Evolutionary conservation across 805 yeast genomes (phyloP).

Genomic region (Schizosaccharomyces pombe): DNA sequence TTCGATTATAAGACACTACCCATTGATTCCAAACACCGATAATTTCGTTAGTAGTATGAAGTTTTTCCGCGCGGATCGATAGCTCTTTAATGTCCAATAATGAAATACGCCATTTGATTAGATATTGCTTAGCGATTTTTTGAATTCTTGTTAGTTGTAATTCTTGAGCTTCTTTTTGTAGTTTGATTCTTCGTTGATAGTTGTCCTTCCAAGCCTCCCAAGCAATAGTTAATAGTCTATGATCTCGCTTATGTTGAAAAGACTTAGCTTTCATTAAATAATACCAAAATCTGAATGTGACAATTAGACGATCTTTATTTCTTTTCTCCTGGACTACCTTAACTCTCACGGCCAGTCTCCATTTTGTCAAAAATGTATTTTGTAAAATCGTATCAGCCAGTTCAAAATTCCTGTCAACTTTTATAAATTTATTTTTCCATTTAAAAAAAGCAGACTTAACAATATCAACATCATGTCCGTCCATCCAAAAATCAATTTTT

Average conservation of each 20-base stretch:
- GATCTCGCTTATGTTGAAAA: not conserved
- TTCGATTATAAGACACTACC: not conserved
- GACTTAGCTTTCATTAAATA: not conserved
- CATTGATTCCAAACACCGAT: not conserved
- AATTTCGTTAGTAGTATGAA: not conserved
- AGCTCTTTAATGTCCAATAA: not conserved
- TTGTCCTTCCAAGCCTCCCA: not conserved
- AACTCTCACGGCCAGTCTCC: not conserved
- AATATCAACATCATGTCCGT: not conserved
- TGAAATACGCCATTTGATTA: not conserved
- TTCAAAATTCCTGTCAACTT: not conserved
- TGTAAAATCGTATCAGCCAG: not conserved
- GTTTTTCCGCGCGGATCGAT: not conserved
- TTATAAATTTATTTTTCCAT: not conserved
- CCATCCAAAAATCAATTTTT: not conserved
- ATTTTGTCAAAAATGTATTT: not conserved
- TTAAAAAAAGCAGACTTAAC: not conserved
- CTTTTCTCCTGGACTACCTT: not conserved
- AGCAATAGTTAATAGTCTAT: not conserved
- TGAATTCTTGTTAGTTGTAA: not conserved
- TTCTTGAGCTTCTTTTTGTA: not conserved
- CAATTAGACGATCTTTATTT: not conserved
- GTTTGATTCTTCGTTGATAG: not conserved
- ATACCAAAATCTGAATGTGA: not conserved
- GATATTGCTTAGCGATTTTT: not conserved